A percentile compares a stretch with the other conserved stretches of the same genome.
Conservation (phyloP, 495 filamentous ascomycete species). For the Hypoxylon intermedium region DNA sequence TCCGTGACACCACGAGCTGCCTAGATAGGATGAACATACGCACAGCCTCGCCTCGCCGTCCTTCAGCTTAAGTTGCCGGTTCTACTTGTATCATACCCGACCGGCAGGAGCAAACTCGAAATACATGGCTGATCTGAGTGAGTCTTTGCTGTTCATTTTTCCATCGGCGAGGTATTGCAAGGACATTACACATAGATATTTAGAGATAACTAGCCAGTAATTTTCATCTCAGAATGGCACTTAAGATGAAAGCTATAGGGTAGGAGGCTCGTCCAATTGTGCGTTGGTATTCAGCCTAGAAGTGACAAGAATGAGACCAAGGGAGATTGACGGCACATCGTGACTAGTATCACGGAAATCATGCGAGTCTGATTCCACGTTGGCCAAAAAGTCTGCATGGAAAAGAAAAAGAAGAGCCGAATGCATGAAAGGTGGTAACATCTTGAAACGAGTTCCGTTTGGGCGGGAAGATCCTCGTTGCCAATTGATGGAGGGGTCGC, state of each 20-base stretch:
- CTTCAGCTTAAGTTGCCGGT: slow-evolving; percentile 4
- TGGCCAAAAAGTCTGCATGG: not conserved
- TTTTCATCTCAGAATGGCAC: too few relatives aligned
- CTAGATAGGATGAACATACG: slow-evolving; percentile 18
- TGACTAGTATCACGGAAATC: not conserved
- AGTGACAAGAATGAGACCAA: not conserved
- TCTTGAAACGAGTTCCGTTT: slow-evolving; percentile 23
- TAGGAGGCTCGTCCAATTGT: not conserved
- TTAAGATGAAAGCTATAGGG: not conserved
- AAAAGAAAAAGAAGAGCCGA: slow-evolving; percentile 2
- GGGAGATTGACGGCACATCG: slow-evolving; percentile 5
- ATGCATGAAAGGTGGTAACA: slow-evolving; percentile 18
- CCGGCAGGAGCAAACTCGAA: not conserved
- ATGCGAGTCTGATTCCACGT: not conserved
- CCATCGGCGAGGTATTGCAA: too few relatives aligned
- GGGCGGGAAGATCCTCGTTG: slow-evolving; percentile 13
- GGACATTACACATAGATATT: too few relatives aligned
- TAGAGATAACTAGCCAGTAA: too few relatives aligned
- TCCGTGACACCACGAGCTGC: slow-evolving; percentile 11
- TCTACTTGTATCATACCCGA: not conserved
- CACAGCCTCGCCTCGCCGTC: not conserved
- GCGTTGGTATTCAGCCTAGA: not conserved
- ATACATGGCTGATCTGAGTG: too few relatives aligned
- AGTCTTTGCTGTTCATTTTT: too few relatives aligned
- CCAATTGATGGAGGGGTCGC: slow-evolving; percentile 6